A percentile compares a stretch with the other conserved stretches of the same genome.
Conservation (phyloP, 441 rosid species). For the Sinapis alba region DNA sequence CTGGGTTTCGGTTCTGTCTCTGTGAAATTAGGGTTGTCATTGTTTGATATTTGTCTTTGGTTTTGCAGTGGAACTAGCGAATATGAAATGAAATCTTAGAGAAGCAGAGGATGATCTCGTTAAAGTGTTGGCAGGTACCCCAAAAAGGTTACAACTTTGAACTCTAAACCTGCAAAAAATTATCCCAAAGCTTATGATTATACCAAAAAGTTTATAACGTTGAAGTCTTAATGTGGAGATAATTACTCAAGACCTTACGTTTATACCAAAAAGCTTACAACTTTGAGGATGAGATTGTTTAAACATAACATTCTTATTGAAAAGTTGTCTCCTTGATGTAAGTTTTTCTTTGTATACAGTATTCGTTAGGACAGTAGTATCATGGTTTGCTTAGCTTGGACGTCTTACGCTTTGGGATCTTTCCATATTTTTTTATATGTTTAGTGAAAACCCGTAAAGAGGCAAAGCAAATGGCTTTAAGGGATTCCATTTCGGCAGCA, state of each 20-base stretch:
- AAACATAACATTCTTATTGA: too few species aligned
- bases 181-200: neutral
- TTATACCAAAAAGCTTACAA: neutral
- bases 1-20: neutral
- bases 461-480: constrained; percentile 64
- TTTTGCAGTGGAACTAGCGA: constrained; percentile 53
- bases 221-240: neutral
- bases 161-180: neutral
- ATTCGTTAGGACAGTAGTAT: too few species aligned
- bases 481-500: constrained; percentile 62
- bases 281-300: neutral
- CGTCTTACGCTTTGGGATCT: neutral
- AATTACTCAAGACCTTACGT: neutral
- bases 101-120: constrained; percentile 84
- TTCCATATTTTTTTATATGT: constrained; percentile 2
- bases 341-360: too few species aligned
- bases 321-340: too few species aligned
- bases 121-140: too few species aligned
- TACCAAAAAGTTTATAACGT: too few species aligned
- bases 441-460: constrained; percentile 84
- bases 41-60: neutral
- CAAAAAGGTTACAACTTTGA: too few species aligned
- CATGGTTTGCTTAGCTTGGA: constrained; percentile 14
- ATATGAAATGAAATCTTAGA: constrained; percentile 59
- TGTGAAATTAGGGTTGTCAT: constrained; percentile 39